phyloP scores from a whole-genome alignment of 129 eudicot species.

The Oenanthe sinensis region DNA sequence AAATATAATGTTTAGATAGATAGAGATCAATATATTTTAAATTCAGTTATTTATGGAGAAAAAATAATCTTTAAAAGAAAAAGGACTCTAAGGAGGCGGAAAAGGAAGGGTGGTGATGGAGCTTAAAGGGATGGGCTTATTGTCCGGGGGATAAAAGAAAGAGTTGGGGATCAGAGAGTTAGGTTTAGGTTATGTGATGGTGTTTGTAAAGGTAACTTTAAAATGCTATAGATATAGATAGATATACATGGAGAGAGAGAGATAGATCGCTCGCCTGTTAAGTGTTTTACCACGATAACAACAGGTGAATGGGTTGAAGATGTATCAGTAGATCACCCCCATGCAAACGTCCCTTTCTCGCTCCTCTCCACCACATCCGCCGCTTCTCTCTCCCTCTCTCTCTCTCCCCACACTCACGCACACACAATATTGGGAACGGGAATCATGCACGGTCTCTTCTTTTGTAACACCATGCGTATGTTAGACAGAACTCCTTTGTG shows the following conservation, averaged over 20 bases:
- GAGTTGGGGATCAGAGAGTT: neutral
- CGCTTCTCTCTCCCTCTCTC: constrained; percentile 15
- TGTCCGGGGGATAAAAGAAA: constrained; percentile 17
- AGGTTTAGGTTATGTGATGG: constrained; percentile 15
- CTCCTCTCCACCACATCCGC: constrained; percentile 51
- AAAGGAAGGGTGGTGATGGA: constrained; percentile 15
- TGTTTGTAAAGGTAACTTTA: constrained; percentile 8
- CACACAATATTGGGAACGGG: constrained; percentile 9
- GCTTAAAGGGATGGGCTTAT: constrained; percentile 6
- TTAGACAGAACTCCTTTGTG: constrained; percentile 1
- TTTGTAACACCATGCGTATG: constrained; percentile 15
- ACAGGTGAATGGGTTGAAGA: constrained; percentile 47
- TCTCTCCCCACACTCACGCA: neutral
- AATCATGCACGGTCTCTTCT: constrained; percentile 6
- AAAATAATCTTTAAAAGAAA: neutral
- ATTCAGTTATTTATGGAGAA: neutral
- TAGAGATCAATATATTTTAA: too few species aligned
- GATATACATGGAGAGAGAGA: neutral
- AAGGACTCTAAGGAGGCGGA: constrained; percentile 41
- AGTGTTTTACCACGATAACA: constrained; percentile 48
- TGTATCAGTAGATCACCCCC: constrained; percentile 20
- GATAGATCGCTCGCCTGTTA: neutral
- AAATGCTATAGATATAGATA: neutral
- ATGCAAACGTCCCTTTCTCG: constrained; percentile 79
- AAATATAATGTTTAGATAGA: too few species aligned